These are phyloP conservation scores for Pinus taeda DNA, from an alignment of 75 land plant species.

Conservation along the genomic window DNA sequence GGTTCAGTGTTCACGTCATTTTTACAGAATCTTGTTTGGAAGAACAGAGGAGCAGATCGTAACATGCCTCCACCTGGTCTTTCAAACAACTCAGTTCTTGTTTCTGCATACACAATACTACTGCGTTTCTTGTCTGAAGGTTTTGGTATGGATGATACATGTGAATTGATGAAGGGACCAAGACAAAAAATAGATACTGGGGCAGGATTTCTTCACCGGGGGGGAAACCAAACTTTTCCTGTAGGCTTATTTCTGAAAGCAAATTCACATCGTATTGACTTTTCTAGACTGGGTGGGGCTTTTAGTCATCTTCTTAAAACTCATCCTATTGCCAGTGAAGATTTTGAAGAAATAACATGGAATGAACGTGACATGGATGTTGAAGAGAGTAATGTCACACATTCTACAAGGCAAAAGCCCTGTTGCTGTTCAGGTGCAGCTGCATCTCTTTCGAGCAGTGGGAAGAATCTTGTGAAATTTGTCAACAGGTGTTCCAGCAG, in stretches of 20 bases:
- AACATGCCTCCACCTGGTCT: conserved; percentile 68
- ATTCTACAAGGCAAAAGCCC: conserved; percentile 69
- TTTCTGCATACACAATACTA: conserved; percentile 86
- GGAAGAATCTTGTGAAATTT: conserved; percentile 35
- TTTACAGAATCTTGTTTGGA: conserved; percentile 68
- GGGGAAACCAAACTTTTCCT: conserved; percentile 56
- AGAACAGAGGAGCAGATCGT: conserved; percentile 72
- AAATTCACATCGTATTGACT: conserved; percentile 51
- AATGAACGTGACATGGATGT: conserved; percentile 86
- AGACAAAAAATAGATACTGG: conserved; percentile 14
- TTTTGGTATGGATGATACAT: conserved; percentile 35
- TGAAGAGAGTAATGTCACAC: conserved; percentile 57
- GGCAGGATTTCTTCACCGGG: conserved; percentile 77
- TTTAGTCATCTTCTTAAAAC: conserved; percentile 69
- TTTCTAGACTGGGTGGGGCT: conserved; percentile 90
- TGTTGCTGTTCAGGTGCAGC: conserved; percentile 76
- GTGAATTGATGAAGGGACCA: conserved; percentile 26
- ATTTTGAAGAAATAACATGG: conserved; percentile 69
- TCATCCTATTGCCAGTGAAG: conserved; percentile 36
- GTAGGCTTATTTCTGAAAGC: conserved; percentile 51
- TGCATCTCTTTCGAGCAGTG: conserved; percentile 22
- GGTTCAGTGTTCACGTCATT: conserved; percentile 83
- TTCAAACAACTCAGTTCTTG: conserved; percentile 77
- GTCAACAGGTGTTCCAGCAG: conserved; percentile 32
- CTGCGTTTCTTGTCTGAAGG: conserved; percentile 94